phyloP scores from a whole-genome alignment of 2,329 filamentous ascomycete genomes.

The Aphanoascus verrucosus region DNA sequence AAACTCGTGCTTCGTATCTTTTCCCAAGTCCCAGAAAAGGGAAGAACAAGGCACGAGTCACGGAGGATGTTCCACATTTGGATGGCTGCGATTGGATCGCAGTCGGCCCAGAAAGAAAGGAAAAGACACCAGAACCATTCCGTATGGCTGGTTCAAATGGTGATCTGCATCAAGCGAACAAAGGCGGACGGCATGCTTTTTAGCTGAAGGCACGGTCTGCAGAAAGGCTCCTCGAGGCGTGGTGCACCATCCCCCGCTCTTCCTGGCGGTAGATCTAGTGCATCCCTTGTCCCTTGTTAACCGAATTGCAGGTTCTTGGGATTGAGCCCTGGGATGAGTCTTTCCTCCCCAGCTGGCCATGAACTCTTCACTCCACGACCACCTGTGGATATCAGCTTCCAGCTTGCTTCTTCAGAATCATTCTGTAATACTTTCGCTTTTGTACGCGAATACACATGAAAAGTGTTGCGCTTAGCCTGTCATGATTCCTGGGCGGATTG shows the following conservation, averaged over 20 bases:
- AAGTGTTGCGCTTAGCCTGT: background rate
- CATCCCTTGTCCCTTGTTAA: background rate
- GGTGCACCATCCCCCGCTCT: background rate
- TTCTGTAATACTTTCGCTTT: background rate
- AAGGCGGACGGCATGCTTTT: background rate
- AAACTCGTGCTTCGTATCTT: background rate
- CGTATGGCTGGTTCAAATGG: background rate
- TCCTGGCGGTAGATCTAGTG: slow-evolving; percentile 4
- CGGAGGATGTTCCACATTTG: background rate
- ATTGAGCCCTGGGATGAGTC: background rate
- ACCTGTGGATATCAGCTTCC: background rate
- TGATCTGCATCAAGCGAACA: slow-evolving; percentile 8
- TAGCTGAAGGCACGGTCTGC: background rate
- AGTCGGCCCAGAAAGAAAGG: background rate
- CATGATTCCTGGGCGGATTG: slow-evolving; percentile 1
- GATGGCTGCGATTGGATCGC: background rate
- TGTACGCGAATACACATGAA: background rate
- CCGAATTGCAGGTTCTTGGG: background rate
- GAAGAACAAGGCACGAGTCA: slow-evolving; percentile 1
- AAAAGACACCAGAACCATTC: background rate
- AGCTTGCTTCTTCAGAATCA: background rate
- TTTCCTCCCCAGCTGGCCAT: background rate
- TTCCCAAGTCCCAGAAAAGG: background rate
- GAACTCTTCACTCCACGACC: background rate
- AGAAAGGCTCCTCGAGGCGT: background rate